phyloP scores from a whole-genome alignment of 257 asterid genomes.

The Lithospermum erythrorhizon region DNA sequence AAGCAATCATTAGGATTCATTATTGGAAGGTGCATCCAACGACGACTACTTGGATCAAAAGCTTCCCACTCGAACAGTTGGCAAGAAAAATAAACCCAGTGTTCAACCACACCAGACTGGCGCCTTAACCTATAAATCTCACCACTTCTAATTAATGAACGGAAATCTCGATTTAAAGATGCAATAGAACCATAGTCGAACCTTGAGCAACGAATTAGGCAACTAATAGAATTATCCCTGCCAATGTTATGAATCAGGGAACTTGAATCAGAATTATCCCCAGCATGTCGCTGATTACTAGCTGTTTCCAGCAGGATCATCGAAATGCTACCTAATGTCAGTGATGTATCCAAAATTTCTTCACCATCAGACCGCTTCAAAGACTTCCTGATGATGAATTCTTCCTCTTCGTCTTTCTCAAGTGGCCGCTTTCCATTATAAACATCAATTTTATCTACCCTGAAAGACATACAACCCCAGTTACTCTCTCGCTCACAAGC shows the following conservation, averaged over 20 bases:
- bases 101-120: constrained; percentile 50
- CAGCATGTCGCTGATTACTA: constrained; percentile 17
- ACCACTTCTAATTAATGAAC: constrained; percentile 57
- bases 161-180: constrained; percentile 56
- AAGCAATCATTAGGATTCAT: constrained; percentile 70
- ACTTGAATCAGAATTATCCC: constrained; percentile 44
- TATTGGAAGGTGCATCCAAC: constrained; percentile 82
- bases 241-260: constrained; percentile 72
- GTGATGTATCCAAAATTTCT: constrained; percentile 13
- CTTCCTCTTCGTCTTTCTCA: constrained; percentile 38
- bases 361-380: constrained; percentile 29
- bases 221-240: constrained; percentile 65
- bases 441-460: constrained; percentile 33
- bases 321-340: constrained; percentile 24
- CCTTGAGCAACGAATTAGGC: constrained; percentile 70
- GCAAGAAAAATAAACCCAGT: constrained; percentile 96
- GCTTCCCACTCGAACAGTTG: constrained; percentile 95
- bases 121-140: constrained; percentile 66
- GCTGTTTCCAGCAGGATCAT: constrained; percentile 17
- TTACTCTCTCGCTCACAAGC: constrained; percentile 43
- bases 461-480: constrained; percentile 54
- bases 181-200: constrained; percentile 81
- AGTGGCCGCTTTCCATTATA: constrained; percentile 43
- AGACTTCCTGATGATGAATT: constrained; percentile 22
- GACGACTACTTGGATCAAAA: constrained; percentile 74